Evolutionary conservation across 352 stramenopile genomes (phyloP).

Genomic region (Globisporangium iwayamae): DNA sequence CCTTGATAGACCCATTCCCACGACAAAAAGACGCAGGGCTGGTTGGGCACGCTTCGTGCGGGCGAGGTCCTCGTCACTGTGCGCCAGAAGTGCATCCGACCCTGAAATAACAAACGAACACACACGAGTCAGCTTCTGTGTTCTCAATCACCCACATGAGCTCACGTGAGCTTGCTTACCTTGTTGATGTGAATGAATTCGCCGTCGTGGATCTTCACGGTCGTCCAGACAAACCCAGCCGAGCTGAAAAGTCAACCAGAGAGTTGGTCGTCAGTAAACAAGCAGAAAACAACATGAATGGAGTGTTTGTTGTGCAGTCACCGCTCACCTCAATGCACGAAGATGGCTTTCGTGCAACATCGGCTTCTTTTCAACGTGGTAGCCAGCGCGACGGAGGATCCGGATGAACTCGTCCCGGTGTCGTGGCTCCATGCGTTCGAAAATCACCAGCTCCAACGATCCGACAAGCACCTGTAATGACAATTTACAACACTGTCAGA

Average conservation of each 20-base stretch:
- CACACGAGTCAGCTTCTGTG: neutral
- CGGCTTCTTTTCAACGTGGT: slow-evolving; percentile 53
- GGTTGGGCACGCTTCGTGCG: slow-evolving; percentile 20
- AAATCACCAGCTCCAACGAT: slow-evolving; percentile 82
- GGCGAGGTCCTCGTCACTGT: slow-evolving; percentile 49
- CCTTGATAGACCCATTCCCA: slow-evolving; percentile 88
- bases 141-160: neutral
- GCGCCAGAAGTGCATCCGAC: slow-evolving; percentile 81
- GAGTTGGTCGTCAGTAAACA: neutral
- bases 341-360: slow-evolving; percentile 81
- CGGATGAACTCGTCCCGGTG: slow-evolving; percentile 56
- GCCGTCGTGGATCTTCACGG: slow-evolving; percentile 66
- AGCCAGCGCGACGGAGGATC: slow-evolving; percentile 58
- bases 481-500: neutral
- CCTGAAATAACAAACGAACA: slow-evolving; percentile 23
- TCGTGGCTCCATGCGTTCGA: slow-evolving; percentile 68
- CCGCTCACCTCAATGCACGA: slow-evolving; percentile 42
- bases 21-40: slow-evolving; percentile 72
- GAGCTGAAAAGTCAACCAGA: slow-evolving; percentile 23
- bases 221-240: slow-evolving; percentile 70
- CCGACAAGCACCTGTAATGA: slow-evolving; percentile 52
- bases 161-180: slow-evolving; percentile 16
- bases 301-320: neutral
- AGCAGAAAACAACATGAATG: neutral
- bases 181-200: slow-evolving; percentile 87